Conservation (phyloP, 2,329 filamentous ascomycete genomes). For the Diaporthe capsici region DNA sequence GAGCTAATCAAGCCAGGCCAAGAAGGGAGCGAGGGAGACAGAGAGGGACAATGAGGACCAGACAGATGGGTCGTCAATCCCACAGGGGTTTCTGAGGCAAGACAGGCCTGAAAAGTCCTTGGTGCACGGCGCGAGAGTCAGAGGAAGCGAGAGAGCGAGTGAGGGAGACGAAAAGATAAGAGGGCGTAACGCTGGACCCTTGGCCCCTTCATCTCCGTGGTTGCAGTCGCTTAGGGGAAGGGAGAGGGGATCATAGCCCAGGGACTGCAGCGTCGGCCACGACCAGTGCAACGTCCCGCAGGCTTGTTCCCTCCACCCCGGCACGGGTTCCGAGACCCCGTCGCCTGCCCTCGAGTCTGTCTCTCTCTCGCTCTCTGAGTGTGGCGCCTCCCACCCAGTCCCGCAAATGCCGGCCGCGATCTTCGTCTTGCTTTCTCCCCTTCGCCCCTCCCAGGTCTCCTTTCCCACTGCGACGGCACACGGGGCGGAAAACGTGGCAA, state of each 20-base stretch:
- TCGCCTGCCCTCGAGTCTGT: neutral
- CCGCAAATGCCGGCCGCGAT: slow-evolving; percentile 20
- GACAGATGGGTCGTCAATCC: slow-evolving; percentile 5
- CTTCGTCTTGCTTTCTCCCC: neutral
- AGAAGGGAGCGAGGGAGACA: slow-evolving; percentile 1
- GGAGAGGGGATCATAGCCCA: neutral
- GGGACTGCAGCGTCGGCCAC: neutral
- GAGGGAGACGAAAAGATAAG: neutral
- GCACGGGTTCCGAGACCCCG: slow-evolving; percentile 28
- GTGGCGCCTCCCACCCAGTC: neutral
- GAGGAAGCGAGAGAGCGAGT: slow-evolving; percentile 6
- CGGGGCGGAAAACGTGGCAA: slow-evolving; percentile 34
- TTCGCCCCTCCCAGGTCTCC: neutral
- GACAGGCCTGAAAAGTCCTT: neutral
- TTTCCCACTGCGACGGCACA: slow-evolving; percentile 31
- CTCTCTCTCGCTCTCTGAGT: neutral
- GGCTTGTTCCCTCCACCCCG: slow-evolving; percentile 23
- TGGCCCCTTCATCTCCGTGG: slow-evolving; percentile 34
- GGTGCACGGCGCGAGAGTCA: slow-evolving; percentile 10
- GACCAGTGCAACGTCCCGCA: slow-evolving; percentile 20
- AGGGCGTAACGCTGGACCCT: slow-evolving; percentile 32
- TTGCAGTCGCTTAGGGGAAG: slow-evolving; percentile 10
- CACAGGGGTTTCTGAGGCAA: slow-evolving; percentile 26
- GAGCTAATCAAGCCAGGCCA: slow-evolving; percentile 10
- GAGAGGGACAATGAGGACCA: neutral